Evolutionary conservation across 2,329 filamentous ascomycete species (phyloP).

Genomic region (Talaromyces sp.): DNA sequence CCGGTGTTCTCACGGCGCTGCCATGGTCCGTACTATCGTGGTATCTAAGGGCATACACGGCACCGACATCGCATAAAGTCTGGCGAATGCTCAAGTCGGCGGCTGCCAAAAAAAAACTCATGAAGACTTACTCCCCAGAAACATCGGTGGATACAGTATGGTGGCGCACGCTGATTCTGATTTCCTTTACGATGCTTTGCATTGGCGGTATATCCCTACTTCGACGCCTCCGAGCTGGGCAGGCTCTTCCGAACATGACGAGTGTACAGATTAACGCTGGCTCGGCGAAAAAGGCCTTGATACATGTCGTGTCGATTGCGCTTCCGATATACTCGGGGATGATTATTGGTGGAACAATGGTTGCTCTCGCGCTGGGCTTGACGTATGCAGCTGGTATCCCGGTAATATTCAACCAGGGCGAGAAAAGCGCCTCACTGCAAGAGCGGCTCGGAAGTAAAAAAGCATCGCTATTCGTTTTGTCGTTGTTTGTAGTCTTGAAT

Average conservation of each 20-base stretch:
- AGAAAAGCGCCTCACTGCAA: conserved; percentile 11
- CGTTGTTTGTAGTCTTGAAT: conserved; percentile 20
- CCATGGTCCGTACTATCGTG: conserved; percentile 36
- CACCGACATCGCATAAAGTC: conserved; percentile 14
- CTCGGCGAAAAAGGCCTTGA: conserved; percentile 19
- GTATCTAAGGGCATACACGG: conserved; percentile 26
- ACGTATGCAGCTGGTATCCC: conserved; percentile 44
- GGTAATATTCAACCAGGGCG: conserved; percentile 15
- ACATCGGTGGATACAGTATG: conserved; percentile 18
- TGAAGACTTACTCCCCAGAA: conserved; percentile 11
- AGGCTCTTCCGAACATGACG: conserved; percentile 4
- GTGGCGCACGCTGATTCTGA: conserved; percentile 22
- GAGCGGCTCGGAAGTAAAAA: conserved; percentile 25
- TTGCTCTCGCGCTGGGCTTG: conserved; percentile 49
- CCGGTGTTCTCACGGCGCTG: conserved; percentile 41
- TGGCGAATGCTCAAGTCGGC: conserved; percentile 12
- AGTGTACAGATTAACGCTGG: conserved; percentile 13
- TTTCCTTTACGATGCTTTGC: conserved; percentile 27
- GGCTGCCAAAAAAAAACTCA: conserved; percentile 6
- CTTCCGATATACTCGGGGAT: conserved; percentile 55
- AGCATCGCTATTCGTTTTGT: conserved; percentile 22
- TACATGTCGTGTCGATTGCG: conserved; percentile 38
- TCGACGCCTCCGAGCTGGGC: conserved; percentile 14
- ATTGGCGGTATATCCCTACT: conserved; percentile 25
- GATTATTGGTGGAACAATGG: conserved; percentile 51